phyloP scores from a whole-genome alignment of 257 asterid genomes.

The Fraxinus americana region DNA sequence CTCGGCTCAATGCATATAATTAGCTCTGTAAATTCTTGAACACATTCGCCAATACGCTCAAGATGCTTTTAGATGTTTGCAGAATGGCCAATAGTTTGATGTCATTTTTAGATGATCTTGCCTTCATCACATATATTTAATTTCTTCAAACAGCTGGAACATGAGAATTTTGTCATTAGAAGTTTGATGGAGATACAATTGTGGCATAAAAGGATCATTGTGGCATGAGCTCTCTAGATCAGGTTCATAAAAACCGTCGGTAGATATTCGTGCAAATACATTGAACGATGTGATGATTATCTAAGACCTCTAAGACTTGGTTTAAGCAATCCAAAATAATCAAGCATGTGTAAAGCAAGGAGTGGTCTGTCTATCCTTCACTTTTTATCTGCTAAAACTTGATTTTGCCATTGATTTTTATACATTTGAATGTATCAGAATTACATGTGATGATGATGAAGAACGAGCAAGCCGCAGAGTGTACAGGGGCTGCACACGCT shows the following conservation, averaged over 20 bases:
- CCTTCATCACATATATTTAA: too few species aligned
- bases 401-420: not conserved
- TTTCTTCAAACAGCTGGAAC: not conserved
- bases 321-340: not conserved
- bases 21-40: not conserved
- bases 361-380: not conserved
- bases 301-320: not conserved
- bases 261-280: not conserved
- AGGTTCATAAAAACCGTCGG: not conserved
- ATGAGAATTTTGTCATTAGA: not conserved
- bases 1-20: not conserved
- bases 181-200: not conserved
- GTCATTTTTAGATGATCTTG: not conserved
- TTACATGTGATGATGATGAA: conserved; percentile 54
- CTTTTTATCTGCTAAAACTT: not conserved
- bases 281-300: too few species aligned
- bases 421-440: conserved; percentile 28
- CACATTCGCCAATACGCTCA: not conserved
- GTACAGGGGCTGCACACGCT: conserved; percentile 51
- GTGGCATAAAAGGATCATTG: not conserved
- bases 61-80: too few species aligned
- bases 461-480: conserved; percentile 60
- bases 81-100: not conserved
- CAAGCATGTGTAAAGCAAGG: too few species aligned
- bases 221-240: not conserved